A percentile compares a stretch with the other conserved stretches of the same genome.
Evolutionary conservation across 2,329 filamentous ascomycete species (phyloP).

Genomic region (Ophidiomyces ophidiicola): DNA sequence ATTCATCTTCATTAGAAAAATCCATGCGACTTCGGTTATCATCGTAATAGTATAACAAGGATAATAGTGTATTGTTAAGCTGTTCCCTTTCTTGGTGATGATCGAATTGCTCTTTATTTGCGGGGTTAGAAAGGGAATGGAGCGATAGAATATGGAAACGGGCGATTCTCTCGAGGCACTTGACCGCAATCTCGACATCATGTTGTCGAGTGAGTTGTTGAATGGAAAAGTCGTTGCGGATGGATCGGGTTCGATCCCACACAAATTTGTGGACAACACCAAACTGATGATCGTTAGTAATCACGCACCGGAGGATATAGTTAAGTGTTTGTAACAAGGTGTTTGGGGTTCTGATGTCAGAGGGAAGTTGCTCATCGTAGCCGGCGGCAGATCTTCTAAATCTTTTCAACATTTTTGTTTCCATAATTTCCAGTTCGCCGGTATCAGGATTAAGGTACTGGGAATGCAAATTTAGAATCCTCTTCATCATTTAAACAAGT

Average conservation of each 20-base stretch:
- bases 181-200: slow-evolving; percentile 47
- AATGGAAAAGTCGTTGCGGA: slow-evolving; percentile 54
- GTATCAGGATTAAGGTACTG: slow-evolving; percentile 29
- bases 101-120: slow-evolving; percentile 43
- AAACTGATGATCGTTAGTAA: slow-evolving; percentile 40
- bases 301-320: slow-evolving; percentile 39
- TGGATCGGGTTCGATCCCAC: slow-evolving; percentile 53
- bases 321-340: slow-evolving; percentile 37
- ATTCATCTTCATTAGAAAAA: slow-evolving; percentile 51
- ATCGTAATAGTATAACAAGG: slow-evolving; percentile 50
- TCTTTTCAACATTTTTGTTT: slow-evolving; percentile 48
- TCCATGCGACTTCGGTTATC: slow-evolving; percentile 39
- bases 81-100: slow-evolving; percentile 52
- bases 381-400: slow-evolving; percentile 52
- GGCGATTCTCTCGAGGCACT: slow-evolving; percentile 51
- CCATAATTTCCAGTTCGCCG: slow-evolving; percentile 25
- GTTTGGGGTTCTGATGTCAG: slow-evolving; percentile 49
- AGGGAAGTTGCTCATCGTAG: slow-evolving; percentile 50
- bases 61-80: slow-evolving; percentile 50
- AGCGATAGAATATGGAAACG: slow-evolving; percentile 52
- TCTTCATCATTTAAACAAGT: neutral
- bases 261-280: slow-evolving; percentile 49
- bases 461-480: slow-evolving; percentile 12
- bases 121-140: slow-evolving; percentile 44
- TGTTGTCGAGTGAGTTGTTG: slow-evolving; percentile 46